These are phyloP conservation scores for Metahyphopichia silvanorum DNA, from an alignment of 805 yeast genomes.

Conservation along the genomic window DNA sequence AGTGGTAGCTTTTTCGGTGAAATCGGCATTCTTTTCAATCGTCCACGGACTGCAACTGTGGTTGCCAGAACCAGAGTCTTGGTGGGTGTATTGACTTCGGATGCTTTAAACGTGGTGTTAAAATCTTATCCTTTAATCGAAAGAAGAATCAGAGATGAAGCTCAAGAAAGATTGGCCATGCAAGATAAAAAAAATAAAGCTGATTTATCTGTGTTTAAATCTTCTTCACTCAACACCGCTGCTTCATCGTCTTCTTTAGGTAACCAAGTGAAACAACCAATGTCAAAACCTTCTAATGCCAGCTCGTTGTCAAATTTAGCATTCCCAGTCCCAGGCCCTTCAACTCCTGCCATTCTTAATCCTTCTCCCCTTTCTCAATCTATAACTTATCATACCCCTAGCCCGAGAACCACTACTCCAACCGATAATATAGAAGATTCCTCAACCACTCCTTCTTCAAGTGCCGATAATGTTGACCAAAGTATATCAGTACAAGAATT, in stretches of 20 bases:
- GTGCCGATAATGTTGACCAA: conserved; percentile 42
- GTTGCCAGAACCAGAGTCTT: conserved; percentile 65
- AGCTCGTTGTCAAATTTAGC: conserved; percentile 4
- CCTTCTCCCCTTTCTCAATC: conserved; percentile 3
- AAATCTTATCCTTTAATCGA: conserved; percentile 65
- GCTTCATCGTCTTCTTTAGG: neutral
- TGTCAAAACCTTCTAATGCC: neutral
- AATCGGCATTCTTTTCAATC: conserved; percentile 69
- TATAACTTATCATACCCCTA: neutral
- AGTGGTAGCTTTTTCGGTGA: conserved; percentile 78
- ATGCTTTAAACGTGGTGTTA: conserved; percentile 55
- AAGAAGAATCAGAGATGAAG: conserved; percentile 70
- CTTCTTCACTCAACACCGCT: neutral
- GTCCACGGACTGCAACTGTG: conserved; percentile 79
- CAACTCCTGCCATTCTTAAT: conserved; percentile 4
- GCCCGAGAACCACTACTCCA: neutral
- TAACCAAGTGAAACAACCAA: neutral
- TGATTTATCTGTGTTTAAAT: neutral
- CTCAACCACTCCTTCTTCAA: conserved; percentile 4
- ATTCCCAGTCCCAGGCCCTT: conserved; percentile 5
- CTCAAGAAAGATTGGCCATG: conserved; percentile 72
- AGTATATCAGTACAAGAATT: conserved; percentile 57
- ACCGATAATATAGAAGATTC: conserved; percentile 5
- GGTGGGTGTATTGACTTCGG: conserved; percentile 65
- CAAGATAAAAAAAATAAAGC: conserved; percentile 56